Conservation (phyloP, 257 asterid species). For the Scutellaria baicalensis region DNA sequence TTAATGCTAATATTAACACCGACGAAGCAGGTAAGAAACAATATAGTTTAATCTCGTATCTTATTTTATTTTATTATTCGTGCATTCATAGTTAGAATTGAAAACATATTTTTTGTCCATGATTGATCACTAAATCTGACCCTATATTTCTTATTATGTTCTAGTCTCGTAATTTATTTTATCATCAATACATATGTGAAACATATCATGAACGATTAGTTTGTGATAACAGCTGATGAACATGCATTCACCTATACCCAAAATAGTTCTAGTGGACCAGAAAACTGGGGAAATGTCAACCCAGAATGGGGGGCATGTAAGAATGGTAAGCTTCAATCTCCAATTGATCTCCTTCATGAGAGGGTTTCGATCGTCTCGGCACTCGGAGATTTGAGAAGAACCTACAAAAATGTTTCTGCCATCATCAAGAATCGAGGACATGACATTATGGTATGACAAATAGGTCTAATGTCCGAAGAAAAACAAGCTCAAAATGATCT, state of each 20-base stretch:
- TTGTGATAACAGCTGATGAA: slow-evolving; percentile 25
- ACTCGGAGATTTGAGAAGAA: slow-evolving; percentile 25
- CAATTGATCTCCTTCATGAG: slow-evolving; percentile 37
- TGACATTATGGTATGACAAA: slow-evolving; percentile 19
- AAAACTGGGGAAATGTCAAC: slow-evolving; percentile 46
- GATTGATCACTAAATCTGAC: too few species aligned
- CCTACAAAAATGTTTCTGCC: slow-evolving; percentile 48
- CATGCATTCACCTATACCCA: slow-evolving; percentile 27
- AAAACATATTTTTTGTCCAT: too few species aligned
- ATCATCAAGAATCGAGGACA: slow-evolving; percentile 48
- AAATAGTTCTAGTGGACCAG: slow-evolving; percentile 39
- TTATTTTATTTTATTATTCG: too few species aligned
- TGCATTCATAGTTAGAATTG: too few species aligned
- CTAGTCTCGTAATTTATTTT: too few species aligned
- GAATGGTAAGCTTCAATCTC: slow-evolving; percentile 58
- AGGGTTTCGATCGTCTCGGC: slow-evolving; percentile 11
- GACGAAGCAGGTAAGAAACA: slow-evolving; percentile 26
- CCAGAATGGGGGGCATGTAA: slow-evolving; percentile 40
- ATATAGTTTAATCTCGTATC: too few species aligned
- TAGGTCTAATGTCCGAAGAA: neutral
- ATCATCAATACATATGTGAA: too few species aligned
- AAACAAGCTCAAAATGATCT: too few species aligned
- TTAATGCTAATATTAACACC: neutral
- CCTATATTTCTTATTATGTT: too few species aligned
- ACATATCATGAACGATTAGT: neutral